Evolutionary conservation across 1,284 basidiomycete genomes (phyloP).

Genomic region (Stereum hirsutum): DNA sequence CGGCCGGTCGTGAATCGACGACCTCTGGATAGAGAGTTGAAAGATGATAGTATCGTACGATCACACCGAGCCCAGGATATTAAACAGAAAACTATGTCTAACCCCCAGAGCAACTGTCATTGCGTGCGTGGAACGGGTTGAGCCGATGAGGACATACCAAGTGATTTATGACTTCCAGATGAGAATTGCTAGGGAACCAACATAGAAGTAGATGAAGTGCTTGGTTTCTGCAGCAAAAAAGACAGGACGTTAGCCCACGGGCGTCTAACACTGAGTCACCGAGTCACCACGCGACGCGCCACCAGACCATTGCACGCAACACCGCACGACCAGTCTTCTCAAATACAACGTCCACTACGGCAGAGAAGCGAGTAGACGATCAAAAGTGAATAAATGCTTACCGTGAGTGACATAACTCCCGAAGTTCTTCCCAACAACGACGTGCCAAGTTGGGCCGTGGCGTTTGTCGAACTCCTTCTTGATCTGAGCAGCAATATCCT

Average conservation of each 20-base stretch:
- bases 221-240: constrained; percentile 69
- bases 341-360: too few species aligned
- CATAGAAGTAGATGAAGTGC: constrained; percentile 96
- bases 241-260: constrained; percentile 3
- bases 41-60: too few species aligned
- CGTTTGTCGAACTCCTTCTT: constrained; percentile 95
- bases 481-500: constrained; percentile 95
- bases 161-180: constrained; percentile 93
- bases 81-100: too few species aligned
- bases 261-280: neutral
- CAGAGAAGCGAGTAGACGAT: too few species aligned
- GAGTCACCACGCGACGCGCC: neutral
- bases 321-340: too few species aligned
- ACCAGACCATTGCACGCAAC: too few species aligned
- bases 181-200: constrained; percentile 82
- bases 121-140: too few species aligned
- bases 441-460: constrained; percentile 94
- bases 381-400: constrained; percentile 24
- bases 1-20: too few species aligned
- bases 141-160: too few species aligned
- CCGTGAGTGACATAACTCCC: constrained; percentile 97
- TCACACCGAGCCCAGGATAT: too few species aligned
- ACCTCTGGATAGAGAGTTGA: too few species aligned
- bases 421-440: constrained; percentile 97
- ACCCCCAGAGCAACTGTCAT: too few species aligned